These are phyloP conservation scores for Monosporascus sp. DNA, from an alignment of 2,329 filamentous ascomycete genomes.

Conservation along the genomic window DNA sequence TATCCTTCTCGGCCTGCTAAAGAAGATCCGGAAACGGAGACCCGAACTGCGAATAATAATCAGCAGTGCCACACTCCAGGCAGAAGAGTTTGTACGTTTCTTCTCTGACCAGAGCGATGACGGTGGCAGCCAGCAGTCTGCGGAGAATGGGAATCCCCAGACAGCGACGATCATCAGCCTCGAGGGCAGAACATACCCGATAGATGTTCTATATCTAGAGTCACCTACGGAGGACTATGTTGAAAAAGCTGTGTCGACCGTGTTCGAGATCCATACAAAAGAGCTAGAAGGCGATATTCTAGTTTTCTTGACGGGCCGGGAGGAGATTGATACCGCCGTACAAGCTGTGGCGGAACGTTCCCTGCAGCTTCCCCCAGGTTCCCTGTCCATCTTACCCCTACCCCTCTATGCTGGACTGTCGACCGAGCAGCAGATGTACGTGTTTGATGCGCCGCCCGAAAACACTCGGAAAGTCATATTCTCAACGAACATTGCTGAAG, in stretches of 20 bases:
- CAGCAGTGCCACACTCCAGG: constrained; percentile 89
- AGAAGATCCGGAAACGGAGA: constrained; percentile 79
- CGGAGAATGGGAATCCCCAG: constrained; percentile 16
- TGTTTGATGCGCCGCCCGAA: constrained; percentile 79
- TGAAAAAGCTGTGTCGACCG: constrained; percentile 73
- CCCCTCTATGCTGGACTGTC: constrained; percentile 86
- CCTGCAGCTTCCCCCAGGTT: constrained; percentile 53
- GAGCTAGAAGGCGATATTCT: constrained; percentile 83
- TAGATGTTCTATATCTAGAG: constrained; percentile 79
- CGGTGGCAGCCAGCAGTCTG: constrained; percentile 23
- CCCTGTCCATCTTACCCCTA: constrained; percentile 60
- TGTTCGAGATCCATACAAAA: constrained; percentile 80
- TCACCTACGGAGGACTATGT: constrained; percentile 80
- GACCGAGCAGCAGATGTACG: constrained; percentile 89
- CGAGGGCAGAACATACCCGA: constrained; percentile 82
- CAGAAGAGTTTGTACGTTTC: constrained; percentile 77
- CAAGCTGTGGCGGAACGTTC: constrained; percentile 72
- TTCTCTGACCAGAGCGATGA: constrained; percentile 48
- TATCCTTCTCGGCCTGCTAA: constrained; percentile 80
- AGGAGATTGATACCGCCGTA: constrained; percentile 84
- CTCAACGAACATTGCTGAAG: constrained; percentile 93
- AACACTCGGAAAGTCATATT: constrained; percentile 88
- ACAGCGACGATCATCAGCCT: constrained; percentile 68
- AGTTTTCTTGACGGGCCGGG: constrained; percentile 85
- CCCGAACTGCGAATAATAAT: constrained; percentile 82